phyloP scores from a whole-genome alignment of 2,329 filamentous ascomycete genomes.

The Graphilbum ipis-grandicollis region DNA sequence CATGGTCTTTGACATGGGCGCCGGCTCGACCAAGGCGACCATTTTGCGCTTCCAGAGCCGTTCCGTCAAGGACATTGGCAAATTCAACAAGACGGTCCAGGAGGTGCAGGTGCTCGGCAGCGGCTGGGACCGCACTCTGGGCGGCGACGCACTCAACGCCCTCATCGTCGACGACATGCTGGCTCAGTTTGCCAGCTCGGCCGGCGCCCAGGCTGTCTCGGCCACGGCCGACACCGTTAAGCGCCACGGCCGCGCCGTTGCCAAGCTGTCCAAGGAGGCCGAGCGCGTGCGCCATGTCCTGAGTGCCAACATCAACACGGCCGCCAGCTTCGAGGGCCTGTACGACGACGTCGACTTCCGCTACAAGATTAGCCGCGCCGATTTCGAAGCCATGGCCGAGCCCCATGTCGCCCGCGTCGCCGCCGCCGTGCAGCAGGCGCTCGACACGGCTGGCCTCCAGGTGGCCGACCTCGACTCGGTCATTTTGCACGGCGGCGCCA shows the following conservation, averaged over 20 bases:
- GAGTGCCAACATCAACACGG: slow-evolving; percentile 77
- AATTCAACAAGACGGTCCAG: slow-evolving; percentile 91
- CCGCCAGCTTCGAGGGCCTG: slow-evolving; percentile 69
- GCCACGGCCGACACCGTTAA: slow-evolving; percentile 47
- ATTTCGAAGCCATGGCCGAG: slow-evolving; percentile 66
- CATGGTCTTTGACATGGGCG: slow-evolving; percentile 94
- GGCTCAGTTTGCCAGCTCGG: slow-evolving; percentile 54
- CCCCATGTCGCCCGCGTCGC: slow-evolving; percentile 51
- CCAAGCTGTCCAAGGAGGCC: slow-evolving; percentile 85
- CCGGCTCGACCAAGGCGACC: slow-evolving; percentile 82
- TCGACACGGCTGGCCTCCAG: slow-evolving; percentile 55
- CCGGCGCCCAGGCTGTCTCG: slow-evolving; percentile 46
- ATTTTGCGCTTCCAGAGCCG: slow-evolving; percentile 79
- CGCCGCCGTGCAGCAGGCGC: slow-evolving; percentile 52
- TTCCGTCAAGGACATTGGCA: slow-evolving; percentile 77
- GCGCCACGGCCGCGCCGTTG: slow-evolving; percentile 65
- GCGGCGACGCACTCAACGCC: slow-evolving; percentile 76
- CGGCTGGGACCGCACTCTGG: slow-evolving; percentile 79
- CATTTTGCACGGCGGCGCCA: slow-evolving; percentile 81
- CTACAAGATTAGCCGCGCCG: slow-evolving; percentile 65
- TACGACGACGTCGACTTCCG: slow-evolving; percentile 87
- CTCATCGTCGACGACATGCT: slow-evolving; percentile 84
- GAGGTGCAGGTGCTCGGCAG: slow-evolving; percentile 79
- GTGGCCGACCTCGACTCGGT: slow-evolving; percentile 69
- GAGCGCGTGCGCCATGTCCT: slow-evolving; percentile 76